Percentiles rank a stretch among this genome's conserved stretches.
phyloP scores from a whole-genome alignment of 768 basidiomycete species.

The Cystoderma amianthinum region DNA sequence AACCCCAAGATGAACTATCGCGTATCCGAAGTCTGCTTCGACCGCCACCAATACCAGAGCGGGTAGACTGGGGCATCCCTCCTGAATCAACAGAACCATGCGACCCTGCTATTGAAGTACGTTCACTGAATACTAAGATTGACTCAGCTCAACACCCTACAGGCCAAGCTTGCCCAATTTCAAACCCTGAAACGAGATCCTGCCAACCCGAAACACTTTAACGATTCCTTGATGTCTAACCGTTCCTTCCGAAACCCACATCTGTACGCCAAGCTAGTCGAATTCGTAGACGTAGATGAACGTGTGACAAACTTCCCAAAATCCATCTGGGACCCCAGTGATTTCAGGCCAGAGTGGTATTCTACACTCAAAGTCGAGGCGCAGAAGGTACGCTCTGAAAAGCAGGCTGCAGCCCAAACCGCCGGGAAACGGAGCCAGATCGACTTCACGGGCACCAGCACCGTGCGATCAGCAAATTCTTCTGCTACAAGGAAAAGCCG shows the following conservation, averaged over 20 bases:
- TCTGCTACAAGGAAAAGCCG: neutral
- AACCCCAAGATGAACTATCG: slow-evolving; percentile 39
- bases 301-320: slow-evolving; percentile 75
- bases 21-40: slow-evolving; percentile 48
- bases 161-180: slow-evolving; percentile 84
- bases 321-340: slow-evolving; percentile 67
- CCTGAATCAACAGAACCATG: slow-evolving; percentile 44
- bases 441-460: slow-evolving; percentile 31
- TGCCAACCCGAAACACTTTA: slow-evolving; percentile 77
- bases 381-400: slow-evolving; percentile 61
- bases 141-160: slow-evolving; percentile 2
- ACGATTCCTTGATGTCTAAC: slow-evolving; percentile 90
- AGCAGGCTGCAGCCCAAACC: slow-evolving; percentile 43
- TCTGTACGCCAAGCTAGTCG: slow-evolving; percentile 91
- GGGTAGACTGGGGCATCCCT: slow-evolving; percentile 76
- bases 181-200: slow-evolving; percentile 61
- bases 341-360: slow-evolving; percentile 62
- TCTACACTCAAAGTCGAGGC: slow-evolving; percentile 63
- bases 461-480: neutral
- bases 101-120: slow-evolving; percentile 58
- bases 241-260: slow-evolving; percentile 95
- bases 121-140: slow-evolving; percentile 7
- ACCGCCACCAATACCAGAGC: slow-evolving; percentile 58
- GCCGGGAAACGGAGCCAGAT: slow-evolving; percentile 55
- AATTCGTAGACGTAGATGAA: slow-evolving; percentile 91